Conservation (phyloP, 345 rosid species). For the Eutrema yunnanense region DNA sequence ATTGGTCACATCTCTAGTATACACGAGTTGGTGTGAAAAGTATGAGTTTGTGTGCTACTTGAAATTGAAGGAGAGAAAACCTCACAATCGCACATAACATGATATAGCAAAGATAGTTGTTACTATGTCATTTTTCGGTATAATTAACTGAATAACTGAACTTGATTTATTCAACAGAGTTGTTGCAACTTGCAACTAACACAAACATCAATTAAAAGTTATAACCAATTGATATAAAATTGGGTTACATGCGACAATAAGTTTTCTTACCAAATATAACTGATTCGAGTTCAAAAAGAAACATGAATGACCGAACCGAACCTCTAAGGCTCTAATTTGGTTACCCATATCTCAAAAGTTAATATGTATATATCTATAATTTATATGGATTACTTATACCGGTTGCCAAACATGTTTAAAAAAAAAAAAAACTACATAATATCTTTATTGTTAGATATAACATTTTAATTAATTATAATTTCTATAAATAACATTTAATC, state of each 20-base stretch:
- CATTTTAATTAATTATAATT: too few species aligned
- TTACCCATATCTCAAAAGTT: background rate
- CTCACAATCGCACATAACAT: background rate
- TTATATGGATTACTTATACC: too few species aligned
- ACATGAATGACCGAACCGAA: background rate
- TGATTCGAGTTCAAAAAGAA: background rate
- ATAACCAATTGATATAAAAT: background rate
- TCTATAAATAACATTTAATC: too few species aligned
- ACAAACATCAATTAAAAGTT: background rate
- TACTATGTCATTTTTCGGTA: background rate
- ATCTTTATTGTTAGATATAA: too few species aligned
- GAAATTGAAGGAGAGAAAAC: background rate
- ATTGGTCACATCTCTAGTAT: background rate
- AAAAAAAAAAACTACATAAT: too few species aligned
- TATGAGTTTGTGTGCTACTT: background rate
- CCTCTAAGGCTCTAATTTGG: background rate
- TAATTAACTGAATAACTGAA: background rate
- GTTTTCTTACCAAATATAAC: background rate
- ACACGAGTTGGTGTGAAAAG: background rate
- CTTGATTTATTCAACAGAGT: conserved; percentile 1
- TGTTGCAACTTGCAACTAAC: conserved; percentile 15
- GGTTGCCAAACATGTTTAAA: too few species aligned
- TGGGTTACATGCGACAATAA: background rate
- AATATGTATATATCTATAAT: too few species aligned
- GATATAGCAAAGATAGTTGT: background rate